phyloP scores from a whole-genome alignment of 257 asterid species.

The Marsdenia floribunda region DNA sequence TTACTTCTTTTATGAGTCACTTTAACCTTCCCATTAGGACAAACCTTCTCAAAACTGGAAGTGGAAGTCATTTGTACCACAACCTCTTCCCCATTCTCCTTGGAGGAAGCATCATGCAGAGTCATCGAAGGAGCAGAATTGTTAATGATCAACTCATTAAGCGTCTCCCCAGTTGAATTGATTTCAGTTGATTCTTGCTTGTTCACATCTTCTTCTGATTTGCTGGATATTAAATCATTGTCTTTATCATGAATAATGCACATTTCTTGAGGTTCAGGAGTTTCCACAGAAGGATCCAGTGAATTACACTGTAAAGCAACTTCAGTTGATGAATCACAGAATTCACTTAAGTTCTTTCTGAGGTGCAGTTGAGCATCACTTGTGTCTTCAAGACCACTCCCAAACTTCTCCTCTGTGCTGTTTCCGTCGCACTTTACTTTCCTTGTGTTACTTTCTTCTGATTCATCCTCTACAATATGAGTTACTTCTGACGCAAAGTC shows the following conservation, averaged over 20 bases:
- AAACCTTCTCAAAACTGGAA: conserved; percentile 3
- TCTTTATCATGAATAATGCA: conserved; percentile 19
- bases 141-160: conserved; percentile 9
- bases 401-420: conserved; percentile 6
- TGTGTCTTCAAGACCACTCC: conserved; percentile 4
- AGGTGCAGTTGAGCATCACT: conserved; percentile 15
- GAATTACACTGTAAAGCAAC: conserved; percentile 14
- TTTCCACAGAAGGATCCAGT: neutral
- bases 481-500: conserved; percentile 12
- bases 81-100: conserved; percentile 15
- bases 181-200: conserved; percentile 11
- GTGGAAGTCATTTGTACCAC: conserved; percentile 1
- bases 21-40: conserved; percentile 7
- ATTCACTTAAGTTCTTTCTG: conserved; percentile 13
- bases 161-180: conserved; percentile 14
- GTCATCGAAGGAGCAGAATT: conserved; percentile 5
- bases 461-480: conserved; percentile 9
- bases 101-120: conserved; percentile 2
- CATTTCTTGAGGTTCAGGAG: conserved; percentile 20
- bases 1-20: neutral
- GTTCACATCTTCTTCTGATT: conserved; percentile 16
- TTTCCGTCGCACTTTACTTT: conserved; percentile 11
- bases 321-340: conserved; percentile 11
- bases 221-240: neutral
- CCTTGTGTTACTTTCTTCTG: conserved; percentile 1